Conservation (phyloP, 2,329 filamentous ascomycete genomes). For the Aspergillus ibericus region DNA sequence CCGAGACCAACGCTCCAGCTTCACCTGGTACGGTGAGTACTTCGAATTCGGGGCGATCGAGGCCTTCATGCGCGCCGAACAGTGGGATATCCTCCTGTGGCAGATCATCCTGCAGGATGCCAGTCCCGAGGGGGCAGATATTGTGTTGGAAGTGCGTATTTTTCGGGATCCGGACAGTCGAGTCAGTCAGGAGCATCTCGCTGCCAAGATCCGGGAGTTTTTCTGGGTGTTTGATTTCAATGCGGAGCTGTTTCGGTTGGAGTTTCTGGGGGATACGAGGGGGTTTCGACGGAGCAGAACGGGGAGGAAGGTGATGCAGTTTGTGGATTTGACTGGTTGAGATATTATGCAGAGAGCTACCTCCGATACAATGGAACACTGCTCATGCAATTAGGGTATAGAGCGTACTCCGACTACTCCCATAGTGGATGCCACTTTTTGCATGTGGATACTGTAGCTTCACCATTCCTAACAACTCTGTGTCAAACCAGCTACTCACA, state of each 20-base stretch:
- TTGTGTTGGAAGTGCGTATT: conserved; percentile 19
- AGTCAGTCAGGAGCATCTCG: neutral
- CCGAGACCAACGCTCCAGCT: conserved; percentile 47
- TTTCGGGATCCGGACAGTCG: conserved; percentile 9
- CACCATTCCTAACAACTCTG: too few species aligned
- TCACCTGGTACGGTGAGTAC: conserved; percentile 44
- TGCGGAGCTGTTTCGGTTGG: conserved; percentile 14
- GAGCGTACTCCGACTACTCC: too few species aligned
- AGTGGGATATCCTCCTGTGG: conserved; percentile 43
- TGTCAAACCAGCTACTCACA: too few species aligned
- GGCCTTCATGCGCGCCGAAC: conserved; percentile 21
- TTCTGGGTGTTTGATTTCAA: neutral
- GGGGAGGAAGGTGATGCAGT: conserved; percentile 23
- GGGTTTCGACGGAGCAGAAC: conserved; percentile 22
- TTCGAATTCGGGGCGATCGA: conserved; percentile 38
- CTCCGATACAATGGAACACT: too few species aligned
- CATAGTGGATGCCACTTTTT: too few species aligned
- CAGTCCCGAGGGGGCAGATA: neutral
- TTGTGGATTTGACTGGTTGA: conserved; percentile 13
- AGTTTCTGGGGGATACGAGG: conserved; percentile 11
- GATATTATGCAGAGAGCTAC: too few species aligned
- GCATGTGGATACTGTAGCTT: too few species aligned
- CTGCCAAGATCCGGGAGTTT: neutral
- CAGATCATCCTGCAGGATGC: conserved; percentile 39
- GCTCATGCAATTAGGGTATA: too few species aligned